These are phyloP conservation scores for Solanum pennellii DNA, from an alignment of 257 asterid genomes.

Conservation along the genomic window DNA sequence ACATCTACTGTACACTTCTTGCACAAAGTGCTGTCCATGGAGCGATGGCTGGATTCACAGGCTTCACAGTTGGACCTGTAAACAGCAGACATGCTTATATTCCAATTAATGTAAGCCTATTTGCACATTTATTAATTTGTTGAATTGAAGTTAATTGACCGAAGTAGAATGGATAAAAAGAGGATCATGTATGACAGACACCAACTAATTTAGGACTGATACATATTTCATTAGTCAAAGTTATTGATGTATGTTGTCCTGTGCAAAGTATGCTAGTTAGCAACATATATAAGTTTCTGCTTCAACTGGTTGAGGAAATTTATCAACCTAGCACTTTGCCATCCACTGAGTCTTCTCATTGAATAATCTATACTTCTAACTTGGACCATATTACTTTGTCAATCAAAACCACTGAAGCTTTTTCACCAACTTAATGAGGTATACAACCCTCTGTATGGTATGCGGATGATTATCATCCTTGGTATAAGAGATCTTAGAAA, in stretches of 20 bases:
- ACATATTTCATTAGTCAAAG: neutral
- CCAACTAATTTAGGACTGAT: neutral
- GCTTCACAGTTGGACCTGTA: conserved; percentile 94
- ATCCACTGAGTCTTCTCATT: neutral
- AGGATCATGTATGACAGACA: neutral
- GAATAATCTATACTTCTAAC: neutral
- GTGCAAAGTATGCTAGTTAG: neutral
- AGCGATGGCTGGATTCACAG: conserved; percentile 96
- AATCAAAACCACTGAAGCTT: neutral
- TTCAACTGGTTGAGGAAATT: neutral
- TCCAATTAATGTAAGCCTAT: conserved; percentile 65
- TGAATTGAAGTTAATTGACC: neutral
- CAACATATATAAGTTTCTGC: neutral
- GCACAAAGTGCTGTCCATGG: conserved; percentile 96
- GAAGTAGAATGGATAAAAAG: neutral
- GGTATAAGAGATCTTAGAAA: neutral
- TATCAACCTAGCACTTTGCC: neutral
- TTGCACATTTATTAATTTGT: neutral
- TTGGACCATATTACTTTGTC: neutral
- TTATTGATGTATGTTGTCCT: neutral
- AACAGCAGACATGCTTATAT: conserved; percentile 84
- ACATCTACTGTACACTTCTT: conserved; percentile 94
- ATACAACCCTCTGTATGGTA: neutral
- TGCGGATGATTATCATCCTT: neutral
- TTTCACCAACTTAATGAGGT: neutral